These are phyloP conservation scores for Lachancea nothofagi DNA, from an alignment of 805 yeast genomes.

Conservation along the genomic window DNA sequence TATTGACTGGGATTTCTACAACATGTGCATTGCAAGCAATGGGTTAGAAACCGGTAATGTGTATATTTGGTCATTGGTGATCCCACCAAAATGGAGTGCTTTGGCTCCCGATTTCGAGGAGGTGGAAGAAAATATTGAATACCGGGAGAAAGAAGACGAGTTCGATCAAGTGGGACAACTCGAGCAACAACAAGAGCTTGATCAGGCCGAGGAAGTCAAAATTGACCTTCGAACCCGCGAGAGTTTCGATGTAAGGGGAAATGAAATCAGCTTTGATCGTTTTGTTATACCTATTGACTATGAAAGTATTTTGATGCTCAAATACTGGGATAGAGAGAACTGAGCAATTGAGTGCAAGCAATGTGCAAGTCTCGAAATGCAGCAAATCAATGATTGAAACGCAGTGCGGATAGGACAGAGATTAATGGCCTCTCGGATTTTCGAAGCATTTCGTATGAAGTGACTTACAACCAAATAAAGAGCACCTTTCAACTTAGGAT, in stretches of 20 bases:
- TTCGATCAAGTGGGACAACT: conserved; percentile 74
- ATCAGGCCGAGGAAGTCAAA: conserved; percentile 53
- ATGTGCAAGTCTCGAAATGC: too few relatives aligned
- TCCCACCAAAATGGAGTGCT: conserved; percentile 94
- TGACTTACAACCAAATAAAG: too few relatives aligned
- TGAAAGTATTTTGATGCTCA: conserved; percentile 29
- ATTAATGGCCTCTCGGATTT: too few relatives aligned
- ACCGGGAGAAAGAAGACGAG: conserved; percentile 85
- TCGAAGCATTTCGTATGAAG: too few relatives aligned
- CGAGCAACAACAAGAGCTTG: conserved; percentile 52
- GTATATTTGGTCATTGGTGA: conserved; percentile 73
- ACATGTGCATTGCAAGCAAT: conserved; percentile 71
- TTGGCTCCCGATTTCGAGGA: conserved; percentile 95
- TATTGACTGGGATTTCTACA: conserved; percentile 77
- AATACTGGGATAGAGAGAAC: conserved; percentile 8
- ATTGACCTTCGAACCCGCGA: conserved; percentile 68
- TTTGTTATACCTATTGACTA: conserved; percentile 55
- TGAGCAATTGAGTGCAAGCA: neutral
- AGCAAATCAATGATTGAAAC: too few relatives aligned
- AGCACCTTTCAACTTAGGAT: too few relatives aligned
- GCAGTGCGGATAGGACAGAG: too few relatives aligned
- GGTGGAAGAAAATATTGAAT: conserved; percentile 84
- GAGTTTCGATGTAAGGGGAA: conserved; percentile 65
- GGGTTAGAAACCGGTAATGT: conserved; percentile 82
- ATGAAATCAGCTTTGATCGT: conserved; percentile 42